Conservation (phyloP, 495 filamentous ascomycete species). For the Penicillium lagena region DNA sequence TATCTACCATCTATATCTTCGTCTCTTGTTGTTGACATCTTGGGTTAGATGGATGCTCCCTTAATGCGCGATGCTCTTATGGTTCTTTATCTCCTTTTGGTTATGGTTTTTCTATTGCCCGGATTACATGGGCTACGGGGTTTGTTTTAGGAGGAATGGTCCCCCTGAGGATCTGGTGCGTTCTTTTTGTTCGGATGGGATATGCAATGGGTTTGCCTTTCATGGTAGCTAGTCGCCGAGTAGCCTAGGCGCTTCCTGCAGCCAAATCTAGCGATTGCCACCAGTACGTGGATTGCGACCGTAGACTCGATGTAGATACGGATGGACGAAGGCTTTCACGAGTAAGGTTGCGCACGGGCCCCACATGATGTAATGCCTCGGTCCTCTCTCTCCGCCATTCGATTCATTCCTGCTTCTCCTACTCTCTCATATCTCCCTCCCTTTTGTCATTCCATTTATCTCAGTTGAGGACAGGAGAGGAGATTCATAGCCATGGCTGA, state of each 20-base stretch:
- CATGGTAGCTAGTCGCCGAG: conserved; percentile 1
- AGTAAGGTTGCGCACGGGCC: neutral
- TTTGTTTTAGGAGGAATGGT: neutral
- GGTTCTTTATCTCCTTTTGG: conserved; percentile 12
- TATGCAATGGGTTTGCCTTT: neutral
- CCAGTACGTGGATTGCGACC: no score
- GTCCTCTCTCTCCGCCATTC: no score
- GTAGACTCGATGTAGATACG: neutral
- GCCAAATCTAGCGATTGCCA: no score
- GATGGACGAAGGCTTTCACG: no score
- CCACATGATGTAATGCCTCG: neutral
- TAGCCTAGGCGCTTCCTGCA: neutral
- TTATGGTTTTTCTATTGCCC: neutral
- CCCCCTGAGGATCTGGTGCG: no score
- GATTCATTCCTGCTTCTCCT: no score
- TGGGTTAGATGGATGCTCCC: no score
- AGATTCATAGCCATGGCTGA: conserved; percentile 18
- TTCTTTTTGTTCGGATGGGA: no score
- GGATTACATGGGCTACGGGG: neutral
- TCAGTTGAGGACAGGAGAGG: neutral
- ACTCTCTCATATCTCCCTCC: no score
- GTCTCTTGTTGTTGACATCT: neutral
- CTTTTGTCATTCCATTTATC: no score
- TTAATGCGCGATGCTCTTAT: conserved; percentile 25
- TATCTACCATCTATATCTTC: neutral